Evolutionary conservation across 805 yeast species (phyloP), one percentile per base, ranked within the genome.

Genomic region (Cyberlindnera saturnus): DNA sequence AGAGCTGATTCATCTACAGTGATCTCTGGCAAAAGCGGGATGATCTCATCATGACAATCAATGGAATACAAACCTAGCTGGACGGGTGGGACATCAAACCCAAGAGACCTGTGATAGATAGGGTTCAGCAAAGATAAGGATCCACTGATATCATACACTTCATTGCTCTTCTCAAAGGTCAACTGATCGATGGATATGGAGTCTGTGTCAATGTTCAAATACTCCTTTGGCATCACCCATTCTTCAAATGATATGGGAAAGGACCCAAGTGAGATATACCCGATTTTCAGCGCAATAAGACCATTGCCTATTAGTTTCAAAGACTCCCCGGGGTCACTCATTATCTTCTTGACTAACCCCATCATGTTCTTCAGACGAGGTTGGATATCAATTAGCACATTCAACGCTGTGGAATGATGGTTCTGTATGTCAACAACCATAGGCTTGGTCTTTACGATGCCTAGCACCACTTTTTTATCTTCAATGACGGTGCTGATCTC

Each of bases 241-340:
- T 66, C 47, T 35, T 64, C 61, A 28, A 67, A 48, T 3, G 65
- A 61, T 10, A 68, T 45, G 10, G 51, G 44, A 33, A 66, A 52
- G 15, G 49, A 51, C 2, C 64, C 59, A 4, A 64, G 40, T 14
- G 70, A 68, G 5, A 67, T 32, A 30, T 48, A 54, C 3, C 69
- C 70, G 33, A 67, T 43, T n/a, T 53, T 51, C 1, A 69, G 40
- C 13, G 55, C 53, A 28, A 69, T 57, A 1, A 44, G 44, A 0
- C 71, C 65, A 35, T 61, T 58, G 3, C 72, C 73, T 39, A 55
- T 55, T 7, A 69, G 43, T 39, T 59, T 57, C 34, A 67, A 50
- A 1, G 55, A 46, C 3, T 63, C 46, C 37, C 58, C 61, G 3
- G 70, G 66, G 20, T 64, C 47, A 3, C 47, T 19, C 8, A 69